These are phyloP conservation scores for Fusarium sp. DNA, from an alignment of 2,329 filamentous ascomycete species.

Conservation along the genomic window DNA sequence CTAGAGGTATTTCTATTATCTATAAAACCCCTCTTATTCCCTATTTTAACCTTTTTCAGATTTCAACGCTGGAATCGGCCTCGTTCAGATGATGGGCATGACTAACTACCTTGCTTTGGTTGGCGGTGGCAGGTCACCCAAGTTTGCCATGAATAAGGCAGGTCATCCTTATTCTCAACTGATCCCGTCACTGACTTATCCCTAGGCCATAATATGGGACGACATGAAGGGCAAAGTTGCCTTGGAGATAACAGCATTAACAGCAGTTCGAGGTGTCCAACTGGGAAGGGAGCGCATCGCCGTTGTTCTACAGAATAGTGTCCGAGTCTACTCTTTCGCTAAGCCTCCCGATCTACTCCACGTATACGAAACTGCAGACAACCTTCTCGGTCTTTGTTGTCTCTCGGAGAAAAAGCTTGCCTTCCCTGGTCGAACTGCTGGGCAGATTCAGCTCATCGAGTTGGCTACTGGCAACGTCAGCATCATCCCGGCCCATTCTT, in stretches of 20 bases:
- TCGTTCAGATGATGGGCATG: constrained; percentile 87
- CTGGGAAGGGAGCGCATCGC: constrained; percentile 82
- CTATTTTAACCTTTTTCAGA: constrained; percentile 59
- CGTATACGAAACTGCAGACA: constrained; percentile 88
- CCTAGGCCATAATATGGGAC: constrained; percentile 88
- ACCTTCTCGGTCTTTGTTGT: constrained; percentile 83
- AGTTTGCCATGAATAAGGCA: constrained; percentile 89
- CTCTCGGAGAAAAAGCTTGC: constrained; percentile 80
- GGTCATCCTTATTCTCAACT: neutral
- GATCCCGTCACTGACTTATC: constrained; percentile 4
- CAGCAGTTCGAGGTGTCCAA: constrained; percentile 83
- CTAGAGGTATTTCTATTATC: constrained; percentile 56
- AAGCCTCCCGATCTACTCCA: constrained; percentile 78
- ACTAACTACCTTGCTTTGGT: constrained; percentile 91
- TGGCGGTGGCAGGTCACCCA: constrained; percentile 86
- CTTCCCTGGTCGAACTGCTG: constrained; percentile 87
- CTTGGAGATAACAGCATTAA: constrained; percentile 84
- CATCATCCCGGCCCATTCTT: constrained; percentile 92
- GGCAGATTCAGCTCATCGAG: constrained; percentile 91
- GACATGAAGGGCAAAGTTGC: constrained; percentile 80
- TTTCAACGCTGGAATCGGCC: constrained; percentile 84
- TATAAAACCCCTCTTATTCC: neutral
- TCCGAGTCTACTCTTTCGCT: constrained; percentile 84
- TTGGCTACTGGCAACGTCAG: constrained; percentile 83
- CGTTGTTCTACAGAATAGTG: constrained; percentile 83